Evolutionary conservation across 2,329 filamentous ascomycete genomes (phyloP), one percentile per base, ranked within the genome.

Genomic region (Seiridium cupressi): DNA sequence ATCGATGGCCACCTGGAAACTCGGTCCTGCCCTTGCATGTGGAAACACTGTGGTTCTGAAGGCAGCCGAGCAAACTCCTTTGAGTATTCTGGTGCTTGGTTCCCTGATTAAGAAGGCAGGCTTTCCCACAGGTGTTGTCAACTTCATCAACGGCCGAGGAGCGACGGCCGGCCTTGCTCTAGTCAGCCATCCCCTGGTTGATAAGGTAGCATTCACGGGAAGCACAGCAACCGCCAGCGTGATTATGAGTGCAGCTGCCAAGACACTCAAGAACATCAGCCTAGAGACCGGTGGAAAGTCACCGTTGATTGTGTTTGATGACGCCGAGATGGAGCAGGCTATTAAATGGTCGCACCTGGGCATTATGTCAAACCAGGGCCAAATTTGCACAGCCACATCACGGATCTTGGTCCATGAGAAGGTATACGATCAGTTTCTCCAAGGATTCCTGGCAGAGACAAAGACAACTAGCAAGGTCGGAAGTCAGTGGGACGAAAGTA

Each of bases 151-250:
- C 62, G 91, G 91, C 0, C 81, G 85, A 56, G 90, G 90, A 34
- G 80, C 80, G 34, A 86, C 86, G 44, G 88, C 89, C 0, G 91
- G 91, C 10, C 81, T 86, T 5, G 87, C 89, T 0, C 80, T 93
- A 7, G 88, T 86, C 1, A 80, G 81, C 44, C 91, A 94, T 70
- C 75, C 85, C 34, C 83, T 83, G 48, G 82, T 94, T n/a, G 88
- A 92, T 69, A 93, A 93, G 78, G 81, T 94, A 62, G 89, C 90
- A 0, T 94, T 93, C 64, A 93, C 91, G 0, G 91, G 91, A 44
- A 90, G 86, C 3, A 93, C 90, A 0, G 77, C 79, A 1, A 93
- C 90, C 0, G 91, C 87, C 6, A 84, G 85, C 58, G 81, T 88
- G 56, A 91, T 93, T 63, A 92, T 93, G 89, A 91, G 90, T 70